Percentiles rank a stretch among this genome's conserved stretches.
phyloP scores from a whole-genome alignment of 805 yeast genomes.

The Nadsonia fulvescens region DNA sequence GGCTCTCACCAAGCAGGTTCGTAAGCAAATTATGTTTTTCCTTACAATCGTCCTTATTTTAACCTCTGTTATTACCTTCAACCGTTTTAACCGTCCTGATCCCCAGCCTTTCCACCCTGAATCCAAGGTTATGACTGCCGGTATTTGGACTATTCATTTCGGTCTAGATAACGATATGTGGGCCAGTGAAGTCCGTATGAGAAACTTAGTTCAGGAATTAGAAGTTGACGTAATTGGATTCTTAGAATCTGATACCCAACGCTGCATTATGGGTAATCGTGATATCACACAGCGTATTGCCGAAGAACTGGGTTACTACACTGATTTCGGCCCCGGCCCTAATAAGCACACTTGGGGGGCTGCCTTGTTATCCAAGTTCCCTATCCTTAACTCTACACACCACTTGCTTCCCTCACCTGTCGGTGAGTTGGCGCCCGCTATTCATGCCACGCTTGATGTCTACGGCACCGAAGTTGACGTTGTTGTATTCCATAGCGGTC shows the following conservation, averaged over 20 bases:
- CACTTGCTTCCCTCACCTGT: slow-evolving; percentile 90
- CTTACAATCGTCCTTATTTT: slow-evolving; percentile 25
- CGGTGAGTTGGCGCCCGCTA: slow-evolving; percentile 96
- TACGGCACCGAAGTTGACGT: slow-evolving; percentile 80
- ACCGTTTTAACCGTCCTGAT: slow-evolving; percentile 38
- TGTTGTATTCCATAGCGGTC: slow-evolving; percentile 95
- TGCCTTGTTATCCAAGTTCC: slow-evolving; percentile 81
- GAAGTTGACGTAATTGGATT: slow-evolving; percentile 84
- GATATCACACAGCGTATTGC: slow-evolving; percentile 84
- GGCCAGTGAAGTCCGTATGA: slow-evolving; percentile 87
- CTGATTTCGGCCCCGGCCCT: slow-evolving; percentile 95
- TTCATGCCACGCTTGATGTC: slow-evolving; percentile 84
- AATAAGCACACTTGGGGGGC: slow-evolving; percentile 98
- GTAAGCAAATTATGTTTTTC: slow-evolving; percentile 12
- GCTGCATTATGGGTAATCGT: slow-evolving; percentile 87
- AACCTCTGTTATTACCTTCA: slow-evolving; percentile 33
- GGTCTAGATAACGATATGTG: slow-evolving; percentile 97
- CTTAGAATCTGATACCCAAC: slow-evolving; percentile 83
- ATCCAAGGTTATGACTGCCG: slow-evolving; percentile 71
- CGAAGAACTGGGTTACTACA: slow-evolving; percentile 85
- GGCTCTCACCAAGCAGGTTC: slow-evolving; percentile 12
- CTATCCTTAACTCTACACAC: slow-evolving; percentile 77
- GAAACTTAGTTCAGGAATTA: slow-evolving; percentile 62
- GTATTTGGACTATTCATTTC: slow-evolving; percentile 96
- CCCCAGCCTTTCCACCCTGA: slow-evolving; percentile 54